Percentiles rank a stretch among this genome's conserved stretches.
These are phyloP conservation scores for Penicillium sp. DNA, from an alignment of 2,329 filamentous ascomycete genomes.

Conservation along the genomic window DNA sequence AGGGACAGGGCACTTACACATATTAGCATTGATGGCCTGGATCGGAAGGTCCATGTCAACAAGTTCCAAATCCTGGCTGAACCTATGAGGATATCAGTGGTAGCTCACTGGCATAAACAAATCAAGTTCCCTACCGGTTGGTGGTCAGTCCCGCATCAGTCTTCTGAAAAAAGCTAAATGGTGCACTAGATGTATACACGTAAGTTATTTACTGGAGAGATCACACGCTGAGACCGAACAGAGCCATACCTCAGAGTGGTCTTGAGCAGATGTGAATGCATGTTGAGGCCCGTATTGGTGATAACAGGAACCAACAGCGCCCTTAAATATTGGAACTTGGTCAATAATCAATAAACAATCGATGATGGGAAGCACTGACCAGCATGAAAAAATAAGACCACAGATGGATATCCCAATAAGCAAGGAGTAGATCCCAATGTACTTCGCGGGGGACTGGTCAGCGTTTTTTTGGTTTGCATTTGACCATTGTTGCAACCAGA, in stretches of 20 bases:
- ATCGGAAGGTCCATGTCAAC: slow-evolving; percentile 29
- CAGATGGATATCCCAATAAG: slow-evolving; percentile 4
- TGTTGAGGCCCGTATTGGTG: slow-evolving; percentile 8
- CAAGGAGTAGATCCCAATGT: slow-evolving; percentile 39
- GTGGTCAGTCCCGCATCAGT: slow-evolving; percentile 12
- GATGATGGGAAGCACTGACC: not conserved
- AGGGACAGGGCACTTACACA: not conserved
- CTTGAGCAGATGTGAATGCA: slow-evolving; percentile 14
- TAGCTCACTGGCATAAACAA: no score
- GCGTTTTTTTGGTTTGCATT: slow-evolving; percentile 43
- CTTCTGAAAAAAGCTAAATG: slow-evolving; percentile 23
- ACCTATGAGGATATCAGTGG: slow-evolving; percentile 10
- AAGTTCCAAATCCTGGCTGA: slow-evolving; percentile 34
- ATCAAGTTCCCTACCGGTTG: slow-evolving; percentile 7
- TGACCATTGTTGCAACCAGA: slow-evolving; percentile 56
- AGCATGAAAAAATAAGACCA: not conserved
- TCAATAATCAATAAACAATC: not conserved
- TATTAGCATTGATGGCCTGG: slow-evolving; percentile 5
- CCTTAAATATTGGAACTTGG: slow-evolving; percentile 8
- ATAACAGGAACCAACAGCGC: slow-evolving; percentile 21
- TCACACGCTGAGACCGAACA: not conserved
- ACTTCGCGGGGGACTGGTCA: slow-evolving; percentile 40
- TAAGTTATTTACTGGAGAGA: not conserved
- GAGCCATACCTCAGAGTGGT: slow-evolving; percentile 12
- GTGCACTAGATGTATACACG: slow-evolving; percentile 6